Conservation (phyloP, 1,284 basidiomycete genomes). For the Stygiomarasmius scandens region DNA sequence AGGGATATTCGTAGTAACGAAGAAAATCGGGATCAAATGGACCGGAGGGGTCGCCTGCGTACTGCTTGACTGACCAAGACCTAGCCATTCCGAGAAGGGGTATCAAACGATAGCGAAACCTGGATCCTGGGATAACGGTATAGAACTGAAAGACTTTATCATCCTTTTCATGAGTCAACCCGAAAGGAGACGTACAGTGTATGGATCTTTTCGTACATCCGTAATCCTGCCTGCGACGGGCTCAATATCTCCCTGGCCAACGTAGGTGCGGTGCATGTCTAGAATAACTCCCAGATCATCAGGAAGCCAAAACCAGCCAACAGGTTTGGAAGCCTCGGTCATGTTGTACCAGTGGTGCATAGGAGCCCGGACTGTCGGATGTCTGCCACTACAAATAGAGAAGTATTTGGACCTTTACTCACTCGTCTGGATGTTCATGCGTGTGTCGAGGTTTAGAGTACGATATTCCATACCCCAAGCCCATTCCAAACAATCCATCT, state of each 20-base stretch:
- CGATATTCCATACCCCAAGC: neutral
- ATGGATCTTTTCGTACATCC: neutral
- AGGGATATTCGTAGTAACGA: neutral
- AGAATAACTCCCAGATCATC: neutral
- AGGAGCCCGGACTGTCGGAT: neutral
- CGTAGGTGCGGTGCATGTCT: neutral
- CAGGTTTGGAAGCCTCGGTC: no score
- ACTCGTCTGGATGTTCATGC: neutral
- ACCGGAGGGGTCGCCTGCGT: neutral
- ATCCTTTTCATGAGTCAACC: no score
- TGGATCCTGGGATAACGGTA: no score
- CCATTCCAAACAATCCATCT: neutral
- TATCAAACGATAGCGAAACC: no score
- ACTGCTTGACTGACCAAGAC: neutral
- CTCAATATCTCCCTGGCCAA: no score
- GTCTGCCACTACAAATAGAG: neutral
- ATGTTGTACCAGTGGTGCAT: no score
- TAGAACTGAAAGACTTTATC: no score
- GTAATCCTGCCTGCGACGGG: neutral
- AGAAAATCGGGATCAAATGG: neutral
- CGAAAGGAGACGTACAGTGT: neutral
- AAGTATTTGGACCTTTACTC: neutral
- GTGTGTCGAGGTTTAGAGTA: neutral
- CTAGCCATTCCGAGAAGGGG: neutral
- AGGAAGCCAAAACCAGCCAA: no score